Conservation (phyloP, 192 early-diverging fungal genomes). For the Podila epigama region DNA sequence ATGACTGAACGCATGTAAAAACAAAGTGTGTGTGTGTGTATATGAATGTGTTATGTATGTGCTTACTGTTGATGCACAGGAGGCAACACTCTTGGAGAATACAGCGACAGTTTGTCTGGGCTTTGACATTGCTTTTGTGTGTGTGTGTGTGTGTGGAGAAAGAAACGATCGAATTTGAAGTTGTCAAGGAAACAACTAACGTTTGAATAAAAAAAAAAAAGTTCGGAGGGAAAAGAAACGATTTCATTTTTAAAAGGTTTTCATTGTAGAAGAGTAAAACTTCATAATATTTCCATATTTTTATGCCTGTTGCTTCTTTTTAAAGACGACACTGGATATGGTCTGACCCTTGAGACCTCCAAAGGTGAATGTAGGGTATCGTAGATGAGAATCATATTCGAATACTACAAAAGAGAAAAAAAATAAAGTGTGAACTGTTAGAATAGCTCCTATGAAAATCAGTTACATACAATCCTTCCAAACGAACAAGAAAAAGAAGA, state of each 20-base stretch:
- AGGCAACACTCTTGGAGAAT: slow-evolving; percentile 33
- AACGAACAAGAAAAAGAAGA: too few relatives aligned
- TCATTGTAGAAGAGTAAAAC: too few relatives aligned
- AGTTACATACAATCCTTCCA: not conserved
- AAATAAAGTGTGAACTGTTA: not conserved
- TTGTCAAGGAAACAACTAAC: too few relatives aligned
- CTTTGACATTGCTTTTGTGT: slow-evolving; percentile 25
- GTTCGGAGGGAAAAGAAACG: too few relatives aligned
- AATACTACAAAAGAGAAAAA: slow-evolving; percentile 52
- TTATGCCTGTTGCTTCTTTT: slow-evolving; percentile 50
- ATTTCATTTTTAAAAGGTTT: too few relatives aligned
- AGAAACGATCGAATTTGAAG: too few relatives aligned
- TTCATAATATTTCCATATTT: not conserved
- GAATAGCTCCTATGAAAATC: not conserved
- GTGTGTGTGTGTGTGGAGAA: not conserved
- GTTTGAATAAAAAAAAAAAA: too few relatives aligned
- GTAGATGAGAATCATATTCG: slow-evolving; percentile 71
- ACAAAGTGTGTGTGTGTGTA: too few relatives aligned
- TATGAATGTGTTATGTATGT: not conserved
- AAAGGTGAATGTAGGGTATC: slow-evolving; percentile 88
- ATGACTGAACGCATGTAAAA: not conserved
- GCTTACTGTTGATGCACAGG: slow-evolving; percentile 33
- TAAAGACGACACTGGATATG: slow-evolving; percentile 85
- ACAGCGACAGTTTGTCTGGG: slow-evolving; percentile 35
- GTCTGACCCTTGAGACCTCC: slow-evolving; percentile 90